Base-by-base conservation (phyloP, 164 flowering plant genomes). In the Annona cherimola region DNA sequence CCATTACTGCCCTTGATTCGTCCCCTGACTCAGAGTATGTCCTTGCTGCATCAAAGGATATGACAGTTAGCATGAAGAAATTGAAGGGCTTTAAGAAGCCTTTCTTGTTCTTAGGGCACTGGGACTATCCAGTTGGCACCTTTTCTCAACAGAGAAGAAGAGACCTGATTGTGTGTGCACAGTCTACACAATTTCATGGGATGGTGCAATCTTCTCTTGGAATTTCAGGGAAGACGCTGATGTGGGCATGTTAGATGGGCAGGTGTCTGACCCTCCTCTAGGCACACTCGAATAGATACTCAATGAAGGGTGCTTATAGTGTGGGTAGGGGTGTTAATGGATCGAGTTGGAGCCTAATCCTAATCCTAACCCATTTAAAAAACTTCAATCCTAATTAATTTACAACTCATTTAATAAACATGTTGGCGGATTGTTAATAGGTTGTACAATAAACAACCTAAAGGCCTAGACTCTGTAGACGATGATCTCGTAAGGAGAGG, bases 1-100 rank as follows among this genome's bases (percentile, higher is more conserved):
- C 82, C 7, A 84, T 93, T 26, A 88, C 88, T 0, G 71, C 90
- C 0, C 44, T 96, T 70, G 89, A 91, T 66, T 96, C 97, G 99
- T 88, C 92, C 54, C 86, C 88, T 1, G 90, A 89, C 71, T 85
- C 92, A 7, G 73, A 77, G 3, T 96, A 89, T 71, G 40, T 96
- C 70, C 79, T 96, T 7, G 96, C 80, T 4, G 99, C 98, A 8
- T 90, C 97, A 1, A 92, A 90, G 76, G 97, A 92, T 79, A 74
- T 89, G 81, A 83, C 97, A 2, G 98, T 79, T 26, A 85, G 99
- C 63, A 75, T 91, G 73, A 76, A 83, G 83, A 89, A 84, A 69
- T 65, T 79, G 46, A 77, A 69, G 20, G 77, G 70, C 16, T 73
- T 40, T 14, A 5, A 62, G 66, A 93, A 84, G 79, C 96, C 99